Base-by-base conservation (phyloP, 2,329 filamentous ascomycete genomes). In the Cladosporium sp. region DNA sequence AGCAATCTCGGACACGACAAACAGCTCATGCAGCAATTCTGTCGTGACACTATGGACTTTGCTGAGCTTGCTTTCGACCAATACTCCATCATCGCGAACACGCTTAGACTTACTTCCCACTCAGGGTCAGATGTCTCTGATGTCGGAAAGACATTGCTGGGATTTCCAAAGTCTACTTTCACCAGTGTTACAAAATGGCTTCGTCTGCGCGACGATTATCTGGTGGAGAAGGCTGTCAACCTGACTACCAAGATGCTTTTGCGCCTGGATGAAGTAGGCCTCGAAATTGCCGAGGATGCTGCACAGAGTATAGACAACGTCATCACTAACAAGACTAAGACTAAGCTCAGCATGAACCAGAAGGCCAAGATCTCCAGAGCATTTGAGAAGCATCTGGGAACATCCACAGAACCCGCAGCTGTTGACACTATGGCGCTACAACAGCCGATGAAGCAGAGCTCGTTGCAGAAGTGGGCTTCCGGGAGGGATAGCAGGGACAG, bases 31-130 rank as follows among this genome's bases (percentile, higher is more conserved):
- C 85, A 90, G 60, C 84, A 95, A 51, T 96, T 97, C 62, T 96
- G 91, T 64, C 84, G 93, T 57, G 89, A 95, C 63, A 87, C 88
- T 12, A 98, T 98, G 81, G 89, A 97, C 60, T 87, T 95, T 62
- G 91, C 92, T 0, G 88, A 95, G 62, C 78, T 80, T 30, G 77
- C 95, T 1, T 87, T 97, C 62, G 84, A 88, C 35, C 84, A 95
- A 59, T 93, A 94, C 65, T 84, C 83, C 43, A 79, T 96, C 52
- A 83, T 98, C 55, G 82, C 88, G 2, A 86, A 84, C 39, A 86
- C 87, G 11, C 67, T 90, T 50, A 71, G 71, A 71, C 72, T 45
- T 69, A 71, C 19, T 69, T 38, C 15, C 36, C 49, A 72, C 61
- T 11, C 68, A 53, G 62, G 60, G 15, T 57, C 52, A 12, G 58